phyloP scores from a whole-genome alignment of 495 filamentous ascomycete species.

The Penicillium waksmanii region DNA sequence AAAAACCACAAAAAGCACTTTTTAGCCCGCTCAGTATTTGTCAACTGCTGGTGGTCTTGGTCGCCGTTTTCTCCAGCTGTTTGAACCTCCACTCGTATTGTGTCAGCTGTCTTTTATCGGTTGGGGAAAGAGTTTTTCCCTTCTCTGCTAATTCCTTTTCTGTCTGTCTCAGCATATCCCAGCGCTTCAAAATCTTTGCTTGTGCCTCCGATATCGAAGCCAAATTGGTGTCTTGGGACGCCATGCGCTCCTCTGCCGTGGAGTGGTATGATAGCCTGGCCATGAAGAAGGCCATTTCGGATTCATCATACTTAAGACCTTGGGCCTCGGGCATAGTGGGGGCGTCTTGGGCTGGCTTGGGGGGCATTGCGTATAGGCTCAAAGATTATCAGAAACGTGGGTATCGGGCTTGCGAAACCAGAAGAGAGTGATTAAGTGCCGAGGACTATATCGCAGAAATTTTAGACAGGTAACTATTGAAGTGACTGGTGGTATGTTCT shows the following conservation, averaged over 20 bases:
- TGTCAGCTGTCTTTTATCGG: constrained; percentile 40
- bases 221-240: constrained; percentile 40
- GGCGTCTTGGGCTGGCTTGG: constrained; percentile 30
- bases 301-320: constrained; percentile 48
- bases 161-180: constrained; percentile 43
- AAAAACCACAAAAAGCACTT: constrained; percentile 15
- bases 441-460: constrained; percentile 5
- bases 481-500: not conserved
- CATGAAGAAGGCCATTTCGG: constrained; percentile 47
- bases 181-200: constrained; percentile 40
- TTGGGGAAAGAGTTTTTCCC: constrained; percentile 35
- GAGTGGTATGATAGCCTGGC: constrained; percentile 45
- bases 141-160: constrained; percentile 44
- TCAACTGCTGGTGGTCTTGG: constrained; percentile 19
- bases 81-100: constrained; percentile 48
- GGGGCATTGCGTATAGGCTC: constrained; percentile 25
- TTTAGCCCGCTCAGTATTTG: constrained; percentile 11
- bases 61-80: constrained; percentile 40
- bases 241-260: constrained; percentile 44
- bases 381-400: not conserved
- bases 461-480: not conserved
- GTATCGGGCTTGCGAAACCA: not conserved
- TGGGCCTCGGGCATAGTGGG: constrained; percentile 39
- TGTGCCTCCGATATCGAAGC: constrained; percentile 44
- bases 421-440: not conserved